Conservation (phyloP, 345 rosid species). For the Viola odorata region DNA sequence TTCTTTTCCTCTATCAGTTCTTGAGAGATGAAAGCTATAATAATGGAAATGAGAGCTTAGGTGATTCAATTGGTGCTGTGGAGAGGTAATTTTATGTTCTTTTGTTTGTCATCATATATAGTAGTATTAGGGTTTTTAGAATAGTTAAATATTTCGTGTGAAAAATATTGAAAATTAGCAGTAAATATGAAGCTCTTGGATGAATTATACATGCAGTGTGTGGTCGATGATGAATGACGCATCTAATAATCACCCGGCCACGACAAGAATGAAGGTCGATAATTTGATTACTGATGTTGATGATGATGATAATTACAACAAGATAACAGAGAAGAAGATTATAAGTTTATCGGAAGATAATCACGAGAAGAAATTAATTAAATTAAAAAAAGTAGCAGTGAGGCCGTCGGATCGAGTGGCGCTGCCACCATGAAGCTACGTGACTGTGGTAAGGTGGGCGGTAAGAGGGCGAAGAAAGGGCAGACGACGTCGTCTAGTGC, state of each 20-base stretch:
- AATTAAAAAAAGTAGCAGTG: not conserved
- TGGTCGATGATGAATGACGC: constrained; percentile 36
- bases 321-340: not conserved
- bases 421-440: constrained; percentile 5
- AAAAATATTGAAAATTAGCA: not conserved
- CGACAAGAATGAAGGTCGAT: constrained; percentile 21
- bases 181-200: no score
- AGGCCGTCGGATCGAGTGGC: not conserved
- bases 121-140: constrained; percentile 47
- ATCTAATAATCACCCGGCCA: constrained; percentile 22
- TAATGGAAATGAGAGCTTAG: constrained; percentile 59
- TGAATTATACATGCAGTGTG: constrained; percentile 23
- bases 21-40: constrained; percentile 46
- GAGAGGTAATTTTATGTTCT: constrained; percentile 49
- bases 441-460: constrained; percentile 9
- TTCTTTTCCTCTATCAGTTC: constrained; percentile 29
- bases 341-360: constrained; percentile 14
- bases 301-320: constrained; percentile 28
- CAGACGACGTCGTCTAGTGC: constrained; percentile 26
- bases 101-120: constrained; percentile 4
- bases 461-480: constrained; percentile 42
- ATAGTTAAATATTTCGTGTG: constrained; percentile 5
- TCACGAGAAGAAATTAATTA: constrained; percentile 10
- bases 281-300: constrained; percentile 21
- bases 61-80: constrained; percentile 48